A percentile compares a stretch with the other conserved stretches of the same genome.
These are phyloP conservation scores for Teunomyces cretensis DNA, from an alignment of 805 yeast genomes.

Conservation along the genomic window DNA sequence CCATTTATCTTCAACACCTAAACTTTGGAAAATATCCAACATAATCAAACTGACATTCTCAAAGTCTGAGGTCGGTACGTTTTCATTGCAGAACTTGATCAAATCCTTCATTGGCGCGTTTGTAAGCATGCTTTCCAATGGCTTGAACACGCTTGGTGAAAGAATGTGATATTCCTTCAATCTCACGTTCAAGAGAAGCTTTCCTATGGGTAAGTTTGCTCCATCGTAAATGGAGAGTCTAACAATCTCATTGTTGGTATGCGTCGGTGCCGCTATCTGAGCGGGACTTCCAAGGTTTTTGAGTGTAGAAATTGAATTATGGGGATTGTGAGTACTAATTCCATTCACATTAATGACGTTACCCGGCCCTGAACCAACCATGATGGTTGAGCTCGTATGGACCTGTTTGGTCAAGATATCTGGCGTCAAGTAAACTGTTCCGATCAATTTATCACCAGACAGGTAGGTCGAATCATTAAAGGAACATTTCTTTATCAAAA, in stretches of 20 bases:
- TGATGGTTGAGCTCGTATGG: slow-evolving; percentile 33
- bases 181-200: slow-evolving; percentile 50
- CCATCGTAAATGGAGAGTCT: slow-evolving; percentile 47
- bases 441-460: slow-evolving; percentile 44
- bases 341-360: slow-evolving; percentile 23
- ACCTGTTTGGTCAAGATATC: slow-evolving; percentile 43
- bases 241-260: slow-evolving; percentile 19
- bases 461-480: slow-evolving; percentile 22
- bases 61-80: slow-evolving; percentile 42
- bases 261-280: neutral
- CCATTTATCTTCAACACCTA: slow-evolving; percentile 71
- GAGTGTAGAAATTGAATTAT: slow-evolving; percentile 5
- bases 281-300: neutral
- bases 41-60: slow-evolving; percentile 59
- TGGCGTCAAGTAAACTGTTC: slow-evolving; percentile 55
- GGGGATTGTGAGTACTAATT: slow-evolving; percentile 8
- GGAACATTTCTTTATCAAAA: slow-evolving; percentile 42
- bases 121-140: slow-evolving; percentile 60
- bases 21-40: slow-evolving; percentile 71
- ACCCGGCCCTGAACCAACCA: slow-evolving; percentile 23
- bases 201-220: slow-evolving; percentile 52
- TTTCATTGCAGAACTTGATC: slow-evolving; percentile 45
- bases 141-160: slow-evolving; percentile 57
- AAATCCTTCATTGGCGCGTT: slow-evolving; percentile 53
- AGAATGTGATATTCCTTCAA: slow-evolving; percentile 57